These are phyloP conservation scores for Coemansia reversa DNA, from an alignment of 192 early-diverging fungal species.

Conservation along the genomic window DNA sequence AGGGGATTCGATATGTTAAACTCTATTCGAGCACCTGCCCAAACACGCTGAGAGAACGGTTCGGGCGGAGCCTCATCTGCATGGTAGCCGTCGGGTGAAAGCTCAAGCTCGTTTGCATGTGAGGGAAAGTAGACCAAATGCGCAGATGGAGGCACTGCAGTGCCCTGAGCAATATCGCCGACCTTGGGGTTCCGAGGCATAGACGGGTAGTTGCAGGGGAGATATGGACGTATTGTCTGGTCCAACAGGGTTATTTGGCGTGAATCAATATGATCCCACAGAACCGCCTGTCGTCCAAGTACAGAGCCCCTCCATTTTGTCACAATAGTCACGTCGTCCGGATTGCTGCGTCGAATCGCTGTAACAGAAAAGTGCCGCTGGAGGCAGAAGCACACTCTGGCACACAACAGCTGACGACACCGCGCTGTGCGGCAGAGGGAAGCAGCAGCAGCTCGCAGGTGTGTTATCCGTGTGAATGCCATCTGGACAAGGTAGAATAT, in stretches of 20 bases:
- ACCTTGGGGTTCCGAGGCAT: slow-evolving; percentile 24
- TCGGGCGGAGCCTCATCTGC: slow-evolving; percentile 71
- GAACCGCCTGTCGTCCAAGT: slow-evolving; percentile 12
- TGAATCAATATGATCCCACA: slow-evolving; percentile 47
- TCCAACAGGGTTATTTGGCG: slow-evolving; percentile 47
- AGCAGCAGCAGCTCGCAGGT: not conserved
- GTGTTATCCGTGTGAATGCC: too few species aligned
- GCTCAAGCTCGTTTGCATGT: slow-evolving; percentile 59
- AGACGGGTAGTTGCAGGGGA: slow-evolving; percentile 24
- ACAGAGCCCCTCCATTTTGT: slow-evolving; percentile 22
- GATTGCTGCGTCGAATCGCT: not conserved
- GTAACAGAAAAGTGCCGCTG: not conserved
- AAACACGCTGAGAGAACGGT: slow-evolving; percentile 78
- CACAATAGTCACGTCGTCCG: not conserved
- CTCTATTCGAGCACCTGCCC: slow-evolving; percentile 77
- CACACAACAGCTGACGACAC: too few species aligned
- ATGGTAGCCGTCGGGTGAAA: slow-evolving; percentile 84
- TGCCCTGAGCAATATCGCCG: slow-evolving; percentile 33
- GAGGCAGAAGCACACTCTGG: not conserved
- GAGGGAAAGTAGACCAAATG: slow-evolving; percentile 82
- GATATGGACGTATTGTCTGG: slow-evolving; percentile 46
- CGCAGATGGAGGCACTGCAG: slow-evolving; percentile 66
- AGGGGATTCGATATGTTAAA: slow-evolving; percentile 62
- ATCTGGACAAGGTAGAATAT: too few species aligned
- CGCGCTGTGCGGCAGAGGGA: not conserved